These are phyloP conservation scores for Nidularia pulvinata DNA, from an alignment of 768 basidiomycete genomes.

Conservation along the genomic window DNA sequence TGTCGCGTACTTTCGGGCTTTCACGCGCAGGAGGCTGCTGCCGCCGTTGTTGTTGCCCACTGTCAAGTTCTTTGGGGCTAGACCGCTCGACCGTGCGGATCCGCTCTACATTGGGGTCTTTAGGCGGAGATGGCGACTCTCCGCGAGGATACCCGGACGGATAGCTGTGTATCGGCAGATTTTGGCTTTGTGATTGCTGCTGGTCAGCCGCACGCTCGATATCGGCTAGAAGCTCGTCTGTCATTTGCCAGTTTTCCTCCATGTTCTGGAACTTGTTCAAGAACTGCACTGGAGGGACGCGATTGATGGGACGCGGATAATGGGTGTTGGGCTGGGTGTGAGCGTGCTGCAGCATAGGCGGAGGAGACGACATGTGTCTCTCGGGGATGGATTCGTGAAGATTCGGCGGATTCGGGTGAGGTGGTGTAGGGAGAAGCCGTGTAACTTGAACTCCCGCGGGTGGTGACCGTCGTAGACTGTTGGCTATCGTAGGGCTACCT, in stretches of 20 bases:
- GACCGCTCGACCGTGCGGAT: conserved; percentile 49
- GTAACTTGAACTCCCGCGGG: conserved; percentile 28
- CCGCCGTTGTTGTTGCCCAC: conserved; percentile 29
- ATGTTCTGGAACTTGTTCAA: conserved; percentile 51
- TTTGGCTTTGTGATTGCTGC: conserved; percentile 53
- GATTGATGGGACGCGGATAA: conserved; percentile 67
- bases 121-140: conserved; percentile 42
- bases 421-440: conserved; percentile 39
- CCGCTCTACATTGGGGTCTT: conserved; percentile 55
- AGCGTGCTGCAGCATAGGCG: conserved; percentile 21
- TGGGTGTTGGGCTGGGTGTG: conserved; percentile 34
- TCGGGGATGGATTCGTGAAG: conserved; percentile 23
- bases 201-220: conserved; percentile 67
- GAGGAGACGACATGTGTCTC: conserved; percentile 30
- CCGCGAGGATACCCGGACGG: conserved; percentile 19
- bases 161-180: conserved; percentile 28
- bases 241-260: conserved; percentile 67
- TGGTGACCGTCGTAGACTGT: conserved; percentile 36
- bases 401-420: conserved; percentile 34
- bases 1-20: conserved; percentile 42
- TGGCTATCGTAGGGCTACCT: conserved; percentile 43
- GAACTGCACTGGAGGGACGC: conserved; percentile 53
- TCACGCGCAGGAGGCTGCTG: conserved; percentile 44
- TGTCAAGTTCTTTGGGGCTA: conserved; percentile 55
- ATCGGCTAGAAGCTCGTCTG: conserved; percentile 67